Percentiles rank a stretch among this genome's conserved stretches.
Evolutionary conservation across 2,329 filamentous ascomycete species (phyloP).

Genomic region (Dothideomycetidae sp.): DNA sequence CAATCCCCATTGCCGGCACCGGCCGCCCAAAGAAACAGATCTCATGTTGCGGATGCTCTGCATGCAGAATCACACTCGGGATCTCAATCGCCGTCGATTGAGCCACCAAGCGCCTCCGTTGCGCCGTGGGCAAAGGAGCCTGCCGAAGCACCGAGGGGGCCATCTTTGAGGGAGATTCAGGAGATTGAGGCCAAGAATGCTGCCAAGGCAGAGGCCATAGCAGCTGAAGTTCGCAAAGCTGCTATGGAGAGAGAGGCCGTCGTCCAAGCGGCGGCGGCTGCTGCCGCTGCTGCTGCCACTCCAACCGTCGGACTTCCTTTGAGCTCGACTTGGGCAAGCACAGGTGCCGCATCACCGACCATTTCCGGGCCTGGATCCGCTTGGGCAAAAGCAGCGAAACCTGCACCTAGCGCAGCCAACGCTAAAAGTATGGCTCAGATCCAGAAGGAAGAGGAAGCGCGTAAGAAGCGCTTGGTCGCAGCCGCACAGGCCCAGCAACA

Average conservation of each 20-base stretch:
- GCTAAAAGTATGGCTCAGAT: constrained; percentile 95
- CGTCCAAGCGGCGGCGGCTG: constrained; percentile 43
- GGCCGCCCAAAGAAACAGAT: constrained; percentile 69
- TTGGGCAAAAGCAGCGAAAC: constrained; percentile 53
- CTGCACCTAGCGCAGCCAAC: constrained; percentile 28
- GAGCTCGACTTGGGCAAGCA: constrained; percentile 78
- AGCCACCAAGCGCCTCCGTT: constrained; percentile 54
- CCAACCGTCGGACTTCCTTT: constrained; percentile 70
- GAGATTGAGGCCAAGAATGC: constrained; percentile 88
- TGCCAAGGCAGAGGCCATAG: constrained; percentile 72
- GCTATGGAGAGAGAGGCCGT: constrained; percentile 67
- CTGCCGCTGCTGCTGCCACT: constrained; percentile 24
- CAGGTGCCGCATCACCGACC: constrained; percentile 54
- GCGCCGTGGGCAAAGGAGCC: constrained; percentile 92
- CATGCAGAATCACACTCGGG: constrained; percentile 54
- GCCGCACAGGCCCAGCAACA: constrained; percentile 32
- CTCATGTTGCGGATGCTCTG: constrained; percentile 66
- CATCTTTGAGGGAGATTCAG: constrained; percentile 91
- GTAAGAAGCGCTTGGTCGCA: constrained; percentile 60
- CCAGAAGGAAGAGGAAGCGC: constrained; percentile 84
- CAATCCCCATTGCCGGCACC: constrained; percentile 76
- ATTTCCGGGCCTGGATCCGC: constrained; percentile 41
- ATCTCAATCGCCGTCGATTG: constrained; percentile 58
- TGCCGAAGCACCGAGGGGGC: constrained; percentile 59
- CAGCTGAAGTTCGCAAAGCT: constrained; percentile 56